These are phyloP conservation scores for Aspergillus piperis DNA, from an alignment of 2,329 filamentous ascomycete species.

Conservation along the genomic window DNA sequence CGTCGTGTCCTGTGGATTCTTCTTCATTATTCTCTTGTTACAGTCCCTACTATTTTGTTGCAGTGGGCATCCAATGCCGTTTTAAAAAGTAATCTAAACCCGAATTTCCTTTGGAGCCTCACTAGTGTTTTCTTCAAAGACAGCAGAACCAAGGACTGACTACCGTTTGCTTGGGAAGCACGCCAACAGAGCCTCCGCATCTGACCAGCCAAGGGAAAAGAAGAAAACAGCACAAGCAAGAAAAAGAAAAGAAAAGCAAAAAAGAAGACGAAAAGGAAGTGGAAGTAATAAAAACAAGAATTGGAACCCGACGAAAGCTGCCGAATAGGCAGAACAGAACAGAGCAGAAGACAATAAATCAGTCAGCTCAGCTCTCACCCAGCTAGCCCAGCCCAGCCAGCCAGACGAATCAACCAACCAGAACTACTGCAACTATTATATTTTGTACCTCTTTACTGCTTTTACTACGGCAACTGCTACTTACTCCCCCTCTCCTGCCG, in stretches of 20 bases:
- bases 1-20: constrained; percentile 5
- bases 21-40: neutral
- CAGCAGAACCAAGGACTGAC: neutral
- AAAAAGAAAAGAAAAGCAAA: neutral
- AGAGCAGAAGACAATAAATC: neutral
- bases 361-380: neutral
- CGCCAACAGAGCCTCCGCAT: neutral
- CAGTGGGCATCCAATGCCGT: neutral
- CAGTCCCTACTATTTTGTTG: neutral
- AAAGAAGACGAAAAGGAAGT: neutral
- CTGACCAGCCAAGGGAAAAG: neutral
- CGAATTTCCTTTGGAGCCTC: too few relatives aligned
- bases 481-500: too few relatives aligned
- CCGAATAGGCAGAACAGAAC: neutral
- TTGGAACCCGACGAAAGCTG: neutral
- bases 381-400: neutral
- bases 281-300: neutral
- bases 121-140: neutral
- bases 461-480: too few relatives aligned
- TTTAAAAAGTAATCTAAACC: neutral
- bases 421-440: neutral
- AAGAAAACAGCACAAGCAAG: neutral
- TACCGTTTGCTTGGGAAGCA: neutral
- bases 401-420: neutral
- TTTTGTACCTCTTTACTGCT: neutral